phyloP scores from a whole-genome alignment of 208 protist genomes.

The Endotrypanum monterogeii region DNA sequence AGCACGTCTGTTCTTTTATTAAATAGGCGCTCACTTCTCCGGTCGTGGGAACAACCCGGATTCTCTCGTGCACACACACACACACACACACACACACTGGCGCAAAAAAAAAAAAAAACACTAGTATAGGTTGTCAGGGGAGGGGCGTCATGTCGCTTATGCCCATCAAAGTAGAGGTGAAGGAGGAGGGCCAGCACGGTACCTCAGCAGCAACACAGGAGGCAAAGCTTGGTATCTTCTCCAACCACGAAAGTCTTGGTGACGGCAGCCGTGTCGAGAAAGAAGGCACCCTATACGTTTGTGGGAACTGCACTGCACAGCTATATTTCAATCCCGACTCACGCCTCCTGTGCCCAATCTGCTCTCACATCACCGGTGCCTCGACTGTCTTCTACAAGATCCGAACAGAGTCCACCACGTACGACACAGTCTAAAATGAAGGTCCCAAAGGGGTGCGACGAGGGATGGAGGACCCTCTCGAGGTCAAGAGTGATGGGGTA shows the following conservation, averaged over 20 bases:
- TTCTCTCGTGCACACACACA: too few species aligned
- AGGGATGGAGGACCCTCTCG: neutral
- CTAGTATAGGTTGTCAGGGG: too few species aligned
- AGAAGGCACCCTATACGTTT: constrained; percentile 71
- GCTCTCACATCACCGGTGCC: constrained; percentile 77
- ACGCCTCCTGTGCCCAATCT: constrained; percentile 75
- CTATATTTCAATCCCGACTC: constrained; percentile 57
- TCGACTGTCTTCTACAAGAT: constrained; percentile 92
- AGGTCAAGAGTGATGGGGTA: neutral
- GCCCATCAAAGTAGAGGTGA: constrained; percentile 32
- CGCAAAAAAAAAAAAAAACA: neutral
- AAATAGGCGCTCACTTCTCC: neutral
- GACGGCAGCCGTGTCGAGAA: constrained; percentile 23
- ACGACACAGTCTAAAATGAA: constrained; percentile 79
- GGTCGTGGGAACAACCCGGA: neutral
- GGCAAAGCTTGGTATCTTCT: constrained; percentile 17
- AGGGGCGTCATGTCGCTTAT: constrained; percentile 8
- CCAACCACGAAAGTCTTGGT: constrained; percentile 12
- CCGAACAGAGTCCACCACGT: constrained; percentile 79
- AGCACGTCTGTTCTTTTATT: neutral
- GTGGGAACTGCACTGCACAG: constrained; percentile 78
- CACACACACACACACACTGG: too few species aligned
- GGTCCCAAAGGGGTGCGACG: neutral
- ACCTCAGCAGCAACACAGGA: constrained; percentile 38
- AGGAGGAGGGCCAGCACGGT: constrained; percentile 22